A percentile compares a stretch with the other conserved stretches of the same genome.
Conservation (phyloP, 208 protist genomes). For the Crithidia thermophila region DNA sequence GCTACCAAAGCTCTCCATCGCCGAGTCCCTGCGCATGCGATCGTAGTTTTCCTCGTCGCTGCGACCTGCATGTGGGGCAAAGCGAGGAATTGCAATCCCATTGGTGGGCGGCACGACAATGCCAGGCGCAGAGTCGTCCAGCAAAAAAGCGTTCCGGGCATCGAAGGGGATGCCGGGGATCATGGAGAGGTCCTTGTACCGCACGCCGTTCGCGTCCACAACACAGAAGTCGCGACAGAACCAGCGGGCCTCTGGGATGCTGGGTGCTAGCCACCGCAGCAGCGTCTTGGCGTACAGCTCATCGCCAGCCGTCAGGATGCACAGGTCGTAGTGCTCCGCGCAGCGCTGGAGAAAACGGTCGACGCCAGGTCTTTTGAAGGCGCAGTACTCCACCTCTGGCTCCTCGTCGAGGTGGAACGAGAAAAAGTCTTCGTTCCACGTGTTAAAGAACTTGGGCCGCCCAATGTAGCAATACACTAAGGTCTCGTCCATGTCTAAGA, state of each 20-base stretch:
- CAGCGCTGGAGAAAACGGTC: slow-evolving; percentile 49
- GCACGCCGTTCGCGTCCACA: slow-evolving; percentile 24
- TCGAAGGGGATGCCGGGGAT: slow-evolving; percentile 40
- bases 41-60: slow-evolving; percentile 35
- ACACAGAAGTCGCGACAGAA: slow-evolving; percentile 59
- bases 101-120: slow-evolving; percentile 59
- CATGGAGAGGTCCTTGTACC: slow-evolving; percentile 55
- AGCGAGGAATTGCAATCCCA: slow-evolving; percentile 63
- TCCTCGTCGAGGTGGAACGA: slow-evolving; percentile 30
- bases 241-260: slow-evolving; percentile 38
- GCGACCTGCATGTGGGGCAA: slow-evolving; percentile 41
- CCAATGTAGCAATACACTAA: slow-evolving; percentile 59
- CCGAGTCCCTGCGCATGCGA: slow-evolving; percentile 30
- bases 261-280: slow-evolving; percentile 47
- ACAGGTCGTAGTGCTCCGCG: slow-evolving; percentile 56
- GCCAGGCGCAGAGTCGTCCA: slow-evolving; percentile 73
- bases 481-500: slow-evolving; percentile 78
- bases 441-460: slow-evolving; percentile 36
- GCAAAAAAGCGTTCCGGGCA: slow-evolving; percentile 42
- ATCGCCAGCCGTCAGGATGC: slow-evolving; percentile 73
- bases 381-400: slow-evolving; percentile 40
- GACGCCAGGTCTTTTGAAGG: slow-evolving; percentile 56
- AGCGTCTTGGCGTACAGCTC: slow-evolving; percentile 65
- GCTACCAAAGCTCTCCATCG: slow-evolving; percentile 35
- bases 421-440: slow-evolving; percentile 20